Conservation (phyloP, 1,284 basidiomycete species). For the Erythrobasidium hasegawianum region DNA sequence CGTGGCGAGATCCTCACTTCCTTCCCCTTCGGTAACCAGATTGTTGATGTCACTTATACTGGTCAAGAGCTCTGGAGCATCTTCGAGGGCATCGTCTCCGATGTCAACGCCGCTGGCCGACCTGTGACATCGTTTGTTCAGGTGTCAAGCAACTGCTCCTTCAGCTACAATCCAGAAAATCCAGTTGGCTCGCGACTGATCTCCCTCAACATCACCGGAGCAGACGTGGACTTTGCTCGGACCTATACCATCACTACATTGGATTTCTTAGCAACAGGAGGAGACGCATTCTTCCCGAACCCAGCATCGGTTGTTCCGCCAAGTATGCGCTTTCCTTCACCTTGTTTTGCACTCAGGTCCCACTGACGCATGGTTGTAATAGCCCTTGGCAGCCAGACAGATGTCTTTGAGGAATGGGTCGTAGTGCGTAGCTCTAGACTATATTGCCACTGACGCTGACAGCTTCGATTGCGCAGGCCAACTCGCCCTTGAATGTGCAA, state of each 20-base stretch:
- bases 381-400: slow-evolving; percentile 12
- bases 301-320: neutral
- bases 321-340: neutral
- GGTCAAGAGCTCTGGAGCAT: slow-evolving; percentile 45
- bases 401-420: slow-evolving; percentile 9
- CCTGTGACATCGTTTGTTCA: slow-evolving; percentile 51
- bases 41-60: slow-evolving; percentile 48
- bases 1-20: slow-evolving; percentile 50
- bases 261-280: slow-evolving; percentile 52
- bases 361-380: neutral
- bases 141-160: slow-evolving; percentile 50
- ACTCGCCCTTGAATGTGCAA: slow-evolving; percentile 36
- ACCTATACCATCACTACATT: slow-evolving; percentile 47
- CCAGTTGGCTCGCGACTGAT: slow-evolving; percentile 48
- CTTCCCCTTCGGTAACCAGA: slow-evolving; percentile 52
- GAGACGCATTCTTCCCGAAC: slow-evolving; percentile 48
- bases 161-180: slow-evolving; percentile 50
- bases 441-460: too few species aligned
- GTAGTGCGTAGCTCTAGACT: too few species aligned
- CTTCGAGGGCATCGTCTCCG: slow-evolving; percentile 44
- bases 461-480: too few species aligned
- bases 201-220: slow-evolving; percentile 47
- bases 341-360: neutral
- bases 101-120: slow-evolving; percentile 42
- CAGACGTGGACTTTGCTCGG: slow-evolving; percentile 37